Base-by-base conservation (phyloP, 2,329 filamentous ascomycete genomes). In the Rosellinia necatrix region DNA sequence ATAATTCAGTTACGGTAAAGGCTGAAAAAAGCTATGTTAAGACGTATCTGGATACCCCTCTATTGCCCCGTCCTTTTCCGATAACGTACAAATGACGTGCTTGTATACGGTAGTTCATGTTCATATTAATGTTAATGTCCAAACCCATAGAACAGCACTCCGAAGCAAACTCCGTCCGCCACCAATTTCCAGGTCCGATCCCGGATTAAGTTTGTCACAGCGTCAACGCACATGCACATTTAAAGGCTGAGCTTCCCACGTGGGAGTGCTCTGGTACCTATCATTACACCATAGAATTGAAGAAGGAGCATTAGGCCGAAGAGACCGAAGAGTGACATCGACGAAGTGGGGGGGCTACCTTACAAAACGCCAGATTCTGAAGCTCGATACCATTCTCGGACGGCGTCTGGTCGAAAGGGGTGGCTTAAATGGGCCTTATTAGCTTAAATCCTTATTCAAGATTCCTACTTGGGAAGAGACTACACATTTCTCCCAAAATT, bases 401-500 rank as follows among this genome's bases (percentile, higher is more conserved):
- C n/a, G n/a, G n/a, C n/a, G n/a, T n/a, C n/a, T n/a, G n/a, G n/a
- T n/a, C n/a, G n/a, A n/a, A n/a, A n/a, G n/a, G n/a, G 25, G 38
- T 27, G 29, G 32, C 44, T 44, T 60, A 56, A 56, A 70, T 70
- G 68, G 61, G 64, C 53, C 47, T 60, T 41, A 49, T 49, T 29
- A 21, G 51, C 44, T 35, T 61, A 12, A 47, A 22, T 10, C 34
- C 51, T 19, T 50, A 15, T n/a, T 59, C 48, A 32, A 52, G 48
- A 41, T 40, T 47, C 27, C n/a, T 51, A 1, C 46, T 44, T 8
- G 42, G 34, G 22, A 57, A 42, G 40, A 52, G 17, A 35, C 19
- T 52, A 19, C 12, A 42, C 50, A 19, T 48, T 19, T 42, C 41
- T 22, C 47, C 47, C 12, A 38, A 29, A 21, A 8, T 29, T 12